Evolutionary conservation across 306 rosid genomes (phyloP), one percentile per base, ranked within the genome.

Genomic region (Astragalus membranaceus): DNA sequence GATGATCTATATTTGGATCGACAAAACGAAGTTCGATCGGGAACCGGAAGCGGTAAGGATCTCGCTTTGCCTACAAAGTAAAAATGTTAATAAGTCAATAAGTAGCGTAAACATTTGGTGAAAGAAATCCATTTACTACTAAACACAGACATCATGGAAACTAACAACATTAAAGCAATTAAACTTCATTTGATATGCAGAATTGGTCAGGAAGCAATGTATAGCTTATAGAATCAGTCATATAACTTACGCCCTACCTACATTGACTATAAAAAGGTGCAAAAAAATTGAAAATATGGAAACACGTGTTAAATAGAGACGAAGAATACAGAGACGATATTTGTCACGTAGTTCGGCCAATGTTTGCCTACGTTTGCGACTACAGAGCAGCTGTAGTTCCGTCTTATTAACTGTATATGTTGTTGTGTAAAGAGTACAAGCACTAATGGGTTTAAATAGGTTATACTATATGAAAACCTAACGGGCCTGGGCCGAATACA

Each of bases 21-120:
- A 94, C 80, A 77, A 94, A 86, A 33, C 95, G 97, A 83, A 94
- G 88, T 86, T 94, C 97, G 35, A 94, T 91, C 57, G 98, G 98
- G 81, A 94, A 94, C 47, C 98, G 95, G 74, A 85, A 90, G 64
- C 92, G 97, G 59, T 90, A 88, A 10, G 98, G 97, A 84, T 94
- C 97, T 76, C 95, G 84, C 80, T 94, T 94, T 76, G 97, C 98
- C 98, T 90, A 82, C 76, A 81, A 65, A 74, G 70, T 53, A 57
- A 75, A 49, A 75, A 54, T 23, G 48, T 5, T 16, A 55, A 78
- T 7, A 16, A 50, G 64, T 15, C 17, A 58, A 61, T 44, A 52
- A 32, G 58, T 33, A 59, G 23, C 29, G 48, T 49, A 67, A 63
- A 50, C 9, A 35, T 16, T 33, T 37, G 52, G 26, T 41, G 48